Base-by-base conservation (phyloP, 2,329 filamentous ascomycete genomes). In the Dactylellina drechsleri region DNA sequence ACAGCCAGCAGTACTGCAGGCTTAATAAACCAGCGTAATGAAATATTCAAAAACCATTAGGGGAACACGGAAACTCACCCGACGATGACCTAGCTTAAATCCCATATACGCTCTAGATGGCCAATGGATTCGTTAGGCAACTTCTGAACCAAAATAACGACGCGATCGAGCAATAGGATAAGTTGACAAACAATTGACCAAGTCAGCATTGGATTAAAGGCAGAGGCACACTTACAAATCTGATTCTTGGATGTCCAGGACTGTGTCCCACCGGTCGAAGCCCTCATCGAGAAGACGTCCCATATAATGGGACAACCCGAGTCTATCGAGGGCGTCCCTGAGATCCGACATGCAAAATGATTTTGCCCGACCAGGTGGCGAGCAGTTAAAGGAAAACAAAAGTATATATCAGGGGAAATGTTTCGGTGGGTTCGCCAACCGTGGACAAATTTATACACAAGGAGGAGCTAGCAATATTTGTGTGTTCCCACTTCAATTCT, bases 241-340 rank as follows among this genome's bases (percentile, higher is more conserved):
- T 23, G 90, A 91, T 82, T 94, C 92, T 75, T 91, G 92, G 64
- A 95, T 93, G 80, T 94, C 91, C 59, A 93, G 84, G 66, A 94
- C 89, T 0, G 90, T 93, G 40, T 92, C 90, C 92, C 92, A 94
- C 10, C 89, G 88, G 81, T 95, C 92, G 81, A 95, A 95, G 2
- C 92, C 92, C 82, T 94, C 91, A 62, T 91, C 88, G 50, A 92
- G 81, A 79, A 95, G 91, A 66, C 85, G 83, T 78, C 89, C 85
- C 73, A 91, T 86, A 83, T 95, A 94, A 82, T 93, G 90, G 83
- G 87, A 85, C 81, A 95, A 86, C 81, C 91, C 91, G 85, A 94
- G 85, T 85, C 91, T 90, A 83, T 87, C 86, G 81, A 94, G 88
- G 78, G 90, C 86, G 43, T 85, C 82, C 78, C 85, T 87, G 79